Percentiles rank a stretch among this genome's conserved stretches.
phyloP scores from a whole-genome alignment of 495 filamentous ascomycete species.

The Glutinoglossum americanum region DNA sequence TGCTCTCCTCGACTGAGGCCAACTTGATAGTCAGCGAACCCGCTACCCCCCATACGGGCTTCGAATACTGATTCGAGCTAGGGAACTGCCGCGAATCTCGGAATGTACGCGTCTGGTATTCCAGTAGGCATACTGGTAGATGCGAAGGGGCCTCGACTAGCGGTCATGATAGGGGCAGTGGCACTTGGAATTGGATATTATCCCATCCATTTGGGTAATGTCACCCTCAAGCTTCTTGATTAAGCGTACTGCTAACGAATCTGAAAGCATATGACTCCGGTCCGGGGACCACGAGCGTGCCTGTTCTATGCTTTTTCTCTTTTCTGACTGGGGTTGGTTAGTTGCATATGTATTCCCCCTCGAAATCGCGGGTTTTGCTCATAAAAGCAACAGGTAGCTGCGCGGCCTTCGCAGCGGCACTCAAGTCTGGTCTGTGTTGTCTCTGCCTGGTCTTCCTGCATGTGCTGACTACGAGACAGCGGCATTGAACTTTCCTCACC shows the following conservation, averaged over 20 bases:
- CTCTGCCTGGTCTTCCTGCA: slow-evolving; percentile 16
- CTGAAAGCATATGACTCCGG: slow-evolving; percentile 26
- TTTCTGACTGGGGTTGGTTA: slow-evolving; percentile 62
- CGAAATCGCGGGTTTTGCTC: neutral
- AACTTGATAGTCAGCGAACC: slow-evolving; percentile 58
- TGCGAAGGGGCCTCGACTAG: slow-evolving; percentile 53
- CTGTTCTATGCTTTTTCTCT: slow-evolving; percentile 56
- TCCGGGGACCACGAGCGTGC: slow-evolving; percentile 37
- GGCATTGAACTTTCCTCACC: slow-evolving; percentile 77
- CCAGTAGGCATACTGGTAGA: slow-evolving; percentile 80
- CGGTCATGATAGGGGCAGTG: slow-evolving; percentile 51
- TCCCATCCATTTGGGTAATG: slow-evolving; percentile 43
- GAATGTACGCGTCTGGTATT: slow-evolving; percentile 85
- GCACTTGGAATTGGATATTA: slow-evolving; percentile 59
- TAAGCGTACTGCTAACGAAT: neutral
- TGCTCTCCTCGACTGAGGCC: slow-evolving; percentile 70
- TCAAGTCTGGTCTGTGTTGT: slow-evolving; percentile 41
- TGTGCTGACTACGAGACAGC: slow-evolving; percentile 32
- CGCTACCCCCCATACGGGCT: neutral
- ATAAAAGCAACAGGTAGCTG: slow-evolving; percentile 27
- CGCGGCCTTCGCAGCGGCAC: slow-evolving; percentile 61
- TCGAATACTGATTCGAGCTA: slow-evolving; percentile 11
- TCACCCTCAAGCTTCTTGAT: neutral
- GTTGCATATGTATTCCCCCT: neutral
- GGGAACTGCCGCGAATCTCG: slow-evolving; percentile 79